Evolutionary conservation across 2,329 filamentous ascomycete genomes (phyloP).

Genomic region (Laburnicola sp.): DNA sequence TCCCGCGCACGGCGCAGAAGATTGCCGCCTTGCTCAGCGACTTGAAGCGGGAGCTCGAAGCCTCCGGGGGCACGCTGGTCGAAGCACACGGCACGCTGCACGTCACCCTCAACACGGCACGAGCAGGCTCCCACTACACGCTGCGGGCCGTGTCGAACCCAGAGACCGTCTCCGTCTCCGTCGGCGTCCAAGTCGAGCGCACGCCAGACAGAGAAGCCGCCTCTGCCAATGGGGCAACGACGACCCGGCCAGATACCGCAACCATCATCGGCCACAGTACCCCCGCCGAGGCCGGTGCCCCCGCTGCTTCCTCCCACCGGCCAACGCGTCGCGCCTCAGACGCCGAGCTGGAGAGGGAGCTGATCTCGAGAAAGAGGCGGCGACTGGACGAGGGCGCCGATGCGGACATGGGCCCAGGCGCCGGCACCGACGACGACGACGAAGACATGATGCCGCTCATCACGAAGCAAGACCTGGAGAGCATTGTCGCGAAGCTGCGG

Average conservation of each 20-base stretch:
- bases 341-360: conserved; percentile 21
- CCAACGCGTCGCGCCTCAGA: conserved; percentile 21
- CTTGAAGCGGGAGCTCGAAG: conserved; percentile 29
- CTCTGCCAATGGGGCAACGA: conserved; percentile 15
- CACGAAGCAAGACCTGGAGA: conserved; percentile 24
- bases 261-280: not conserved
- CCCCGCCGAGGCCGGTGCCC: not conserved
- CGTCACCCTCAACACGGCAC: conserved; percentile 8
- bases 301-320: conserved; percentile 4
- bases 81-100: conserved; percentile 21
- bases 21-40: conserved; percentile 32
- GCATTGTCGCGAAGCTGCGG: conserved; percentile 22
- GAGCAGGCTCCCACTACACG: not conserved
- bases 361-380: conserved; percentile 25
- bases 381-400: conserved; percentile 14
- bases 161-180: not conserved
- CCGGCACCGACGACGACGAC: conserved; percentile 10
- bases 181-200: too few relatives aligned
- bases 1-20: conserved; percentile 22
- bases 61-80: conserved; percentile 21
- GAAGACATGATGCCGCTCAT: conserved; percentile 25
- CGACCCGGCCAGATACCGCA: conserved; percentile 9
- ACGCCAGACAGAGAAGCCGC: not conserved
- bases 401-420: conserved; percentile 13
- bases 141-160: not conserved